Base-by-base conservation (phyloP, 1,139 yeast species). In the Candida sanyaensis region DNA sequence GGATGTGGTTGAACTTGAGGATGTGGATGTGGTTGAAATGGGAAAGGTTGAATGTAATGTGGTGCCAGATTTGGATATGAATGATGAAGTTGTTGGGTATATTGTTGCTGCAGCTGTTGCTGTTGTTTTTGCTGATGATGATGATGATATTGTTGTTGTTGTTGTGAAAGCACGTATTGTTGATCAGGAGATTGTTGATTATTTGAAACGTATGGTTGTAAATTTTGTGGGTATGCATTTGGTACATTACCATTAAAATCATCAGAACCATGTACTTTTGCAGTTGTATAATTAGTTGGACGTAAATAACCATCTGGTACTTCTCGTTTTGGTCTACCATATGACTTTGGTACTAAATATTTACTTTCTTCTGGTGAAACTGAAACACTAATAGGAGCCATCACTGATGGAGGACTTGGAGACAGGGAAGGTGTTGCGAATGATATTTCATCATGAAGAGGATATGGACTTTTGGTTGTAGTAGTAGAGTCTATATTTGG, bases 231-330 rank as follows among this genome's bases (percentile, higher is more conserved):
- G 5, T 31, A 23, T 6, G 11, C 38, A 28, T 32, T 37, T 31
- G 40, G 33, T 10, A 31, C 37, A 41, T 41, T 37, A 5, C 37
- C 43, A 41, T 41, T 41, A 6, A 23, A 32, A 12, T 24, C 39
- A 28, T 37, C 32, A 6, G 29, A 32, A 12, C 30, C 39, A 28
- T 37, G 37, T 12, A 37, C 37, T 37, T 24, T 29, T 1, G 48
- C 41, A n/a, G 43, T 33, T 3, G 44, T 37, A 11, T 42, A 32
- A 39, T 41, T 37, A 29, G 33, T 37, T 7, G 44, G 47, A 10
- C 37, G 47, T 12, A 36, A 17, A 24, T 39, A 43, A 9, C 49
- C 51, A 23, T 46, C 47, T 6, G 51, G 51, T 2, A 41, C 38
- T 38, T 43, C 45, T 17, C 34, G 36, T 27, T 43, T 43, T 13